Evolutionary conservation across 495 filamentous ascomycete genomes (phyloP).

Genomic region (Xylaria flabelliformis): DNA sequence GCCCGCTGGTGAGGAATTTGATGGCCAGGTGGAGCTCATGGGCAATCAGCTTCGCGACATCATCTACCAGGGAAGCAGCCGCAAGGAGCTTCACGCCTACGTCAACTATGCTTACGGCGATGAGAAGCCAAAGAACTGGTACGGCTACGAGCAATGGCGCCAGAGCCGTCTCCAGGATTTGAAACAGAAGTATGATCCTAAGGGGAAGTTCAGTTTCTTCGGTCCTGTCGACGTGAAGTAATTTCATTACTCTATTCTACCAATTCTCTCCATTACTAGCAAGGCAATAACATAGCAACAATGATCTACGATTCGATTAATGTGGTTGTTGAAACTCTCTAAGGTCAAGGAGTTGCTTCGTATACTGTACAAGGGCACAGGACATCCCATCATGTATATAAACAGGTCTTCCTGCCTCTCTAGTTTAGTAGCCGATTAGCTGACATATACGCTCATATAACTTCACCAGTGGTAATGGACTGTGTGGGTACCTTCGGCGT

Average conservation of each 20-base stretch:
- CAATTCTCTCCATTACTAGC: background rate
- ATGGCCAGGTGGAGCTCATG: slow-evolving; percentile 39
- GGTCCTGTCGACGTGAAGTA: slow-evolving; percentile 46
- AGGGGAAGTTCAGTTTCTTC: slow-evolving; percentile 42
- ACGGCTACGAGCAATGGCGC: slow-evolving; percentile 44
- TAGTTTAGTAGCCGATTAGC: no score
- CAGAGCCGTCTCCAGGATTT: slow-evolving; percentile 36
- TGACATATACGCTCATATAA: no score
- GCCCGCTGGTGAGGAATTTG: slow-evolving; percentile 44
- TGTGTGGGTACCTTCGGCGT: background rate
- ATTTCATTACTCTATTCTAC: background rate
- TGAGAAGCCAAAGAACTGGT: slow-evolving; percentile 40
- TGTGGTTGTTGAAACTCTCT: background rate
- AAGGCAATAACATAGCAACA: background rate
- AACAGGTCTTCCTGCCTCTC: background rate
- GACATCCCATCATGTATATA: no score
- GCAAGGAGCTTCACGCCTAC: slow-evolving; percentile 37
- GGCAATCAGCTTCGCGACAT: slow-evolving; percentile 52
- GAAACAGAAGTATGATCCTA: slow-evolving; percentile 40
- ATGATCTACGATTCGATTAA: background rate
- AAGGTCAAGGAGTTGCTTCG: no score
- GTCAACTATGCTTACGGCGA: slow-evolving; percentile 48
- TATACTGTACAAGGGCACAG: no score
- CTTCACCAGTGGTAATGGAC: background rate
- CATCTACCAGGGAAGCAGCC: slow-evolving; percentile 44